Conservation (phyloP, 352 stramenopile genomes). For the Globisporangium apiculatum region DNA sequence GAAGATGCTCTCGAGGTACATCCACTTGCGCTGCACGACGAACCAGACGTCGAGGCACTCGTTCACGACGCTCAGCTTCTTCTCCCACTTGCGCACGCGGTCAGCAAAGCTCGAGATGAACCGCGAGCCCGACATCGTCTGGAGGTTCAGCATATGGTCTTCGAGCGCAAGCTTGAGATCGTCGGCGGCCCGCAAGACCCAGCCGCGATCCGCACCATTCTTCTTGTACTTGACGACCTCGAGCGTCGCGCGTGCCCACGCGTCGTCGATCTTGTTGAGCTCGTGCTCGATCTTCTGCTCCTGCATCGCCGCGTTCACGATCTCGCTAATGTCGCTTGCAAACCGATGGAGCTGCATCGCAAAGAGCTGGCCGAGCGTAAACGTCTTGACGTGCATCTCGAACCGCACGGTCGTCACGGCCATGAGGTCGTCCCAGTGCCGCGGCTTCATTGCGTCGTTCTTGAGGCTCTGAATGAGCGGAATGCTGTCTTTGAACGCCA, state of each 20-base stretch:
- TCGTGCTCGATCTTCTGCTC: conserved; percentile 94
- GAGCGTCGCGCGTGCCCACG: conserved; percentile 86
- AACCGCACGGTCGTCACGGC: conserved; percentile 86
- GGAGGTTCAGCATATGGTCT: conserved; percentile 86
- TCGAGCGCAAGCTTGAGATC: conserved; percentile 80
- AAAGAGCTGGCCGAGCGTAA: conserved; percentile 90
- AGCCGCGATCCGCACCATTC: conserved; percentile 80
- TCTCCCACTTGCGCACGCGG: conserved; percentile 89
- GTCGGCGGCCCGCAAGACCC: conserved; percentile 75
- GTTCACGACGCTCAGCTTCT: conserved; percentile 85
- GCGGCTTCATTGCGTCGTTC: conserved; percentile 91
- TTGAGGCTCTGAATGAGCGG: conserved; percentile 92
- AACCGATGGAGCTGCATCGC: conserved; percentile 91
- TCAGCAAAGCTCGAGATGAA: conserved; percentile 90
- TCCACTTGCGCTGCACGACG: conserved; percentile 92
- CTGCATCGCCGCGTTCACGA: conserved; percentile 91
- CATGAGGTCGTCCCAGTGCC: conserved; percentile 90
- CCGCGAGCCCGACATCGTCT: conserved; percentile 88
- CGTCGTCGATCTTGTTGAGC: conserved; percentile 88
- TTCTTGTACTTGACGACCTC: conserved; percentile 92
- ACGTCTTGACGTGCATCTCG: conserved; percentile 91
- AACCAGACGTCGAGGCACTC: conserved; percentile 92
- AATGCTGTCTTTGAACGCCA: conserved; percentile 92
- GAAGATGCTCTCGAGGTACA: conserved; percentile 95
- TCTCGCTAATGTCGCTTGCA: conserved; percentile 86